phyloP scores from a whole-genome alignment of 441 rosid species.

The Corymbia citriodora region DNA sequence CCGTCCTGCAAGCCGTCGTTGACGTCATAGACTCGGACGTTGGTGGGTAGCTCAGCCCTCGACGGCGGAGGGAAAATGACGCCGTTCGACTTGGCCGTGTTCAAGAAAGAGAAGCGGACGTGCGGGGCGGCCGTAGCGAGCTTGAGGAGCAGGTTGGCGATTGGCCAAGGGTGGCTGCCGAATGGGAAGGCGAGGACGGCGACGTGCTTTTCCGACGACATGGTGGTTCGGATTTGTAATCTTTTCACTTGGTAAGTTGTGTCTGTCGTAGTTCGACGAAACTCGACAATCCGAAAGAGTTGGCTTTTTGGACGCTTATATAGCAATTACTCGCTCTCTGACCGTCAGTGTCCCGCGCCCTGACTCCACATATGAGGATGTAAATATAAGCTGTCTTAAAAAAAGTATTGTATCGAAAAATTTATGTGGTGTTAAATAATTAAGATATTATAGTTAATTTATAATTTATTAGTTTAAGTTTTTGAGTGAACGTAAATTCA shows the following conservation, averaged over 20 bases:
- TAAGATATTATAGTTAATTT: too few relatives aligned
- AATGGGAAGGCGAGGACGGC: constrained; percentile 2
- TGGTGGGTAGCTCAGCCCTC: not conserved
- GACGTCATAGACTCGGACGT: not conserved
- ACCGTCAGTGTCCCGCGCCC: not conserved
- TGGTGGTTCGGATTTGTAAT: not conserved
- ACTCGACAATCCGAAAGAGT: not conserved
- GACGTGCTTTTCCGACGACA: constrained; percentile 17
- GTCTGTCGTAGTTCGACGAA: not conserved
- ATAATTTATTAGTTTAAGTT: too few relatives aligned
- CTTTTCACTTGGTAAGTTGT: not conserved
- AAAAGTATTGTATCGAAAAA: too few relatives aligned
- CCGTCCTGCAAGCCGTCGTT: not conserved
- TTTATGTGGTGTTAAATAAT: too few relatives aligned
- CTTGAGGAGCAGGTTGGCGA: not conserved
- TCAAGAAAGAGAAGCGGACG: not conserved
- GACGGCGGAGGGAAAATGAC: not conserved
- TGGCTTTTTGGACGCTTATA: not conserved
- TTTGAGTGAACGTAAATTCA: accelerated
- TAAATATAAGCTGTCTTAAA: too few relatives aligned
- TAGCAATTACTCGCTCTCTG: too few relatives aligned
- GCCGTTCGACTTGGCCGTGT: not conserved
- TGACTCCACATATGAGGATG: not conserved
- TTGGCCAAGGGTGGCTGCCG: not conserved
- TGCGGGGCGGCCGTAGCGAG: not conserved